phyloP scores from a whole-genome alignment of 805 yeast genomes.

The Sugiyamaella valdiviana region DNA sequence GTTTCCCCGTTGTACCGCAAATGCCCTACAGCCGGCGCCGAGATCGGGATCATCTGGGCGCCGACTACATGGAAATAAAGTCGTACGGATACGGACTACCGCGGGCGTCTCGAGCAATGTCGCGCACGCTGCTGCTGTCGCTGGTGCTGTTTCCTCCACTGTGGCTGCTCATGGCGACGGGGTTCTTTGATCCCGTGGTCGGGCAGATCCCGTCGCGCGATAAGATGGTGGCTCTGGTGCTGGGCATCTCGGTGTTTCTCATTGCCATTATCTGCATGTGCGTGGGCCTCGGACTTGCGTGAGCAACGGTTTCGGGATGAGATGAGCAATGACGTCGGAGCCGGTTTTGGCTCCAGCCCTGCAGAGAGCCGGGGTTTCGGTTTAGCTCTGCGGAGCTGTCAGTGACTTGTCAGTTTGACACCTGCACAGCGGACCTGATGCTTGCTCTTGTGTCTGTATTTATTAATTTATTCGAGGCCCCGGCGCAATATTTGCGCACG shows the following conservation, averaged over 20 bases:
- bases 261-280: constrained; percentile 38
- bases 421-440: too few relatives aligned
- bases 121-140: constrained; percentile 20
- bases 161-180: constrained; percentile 35
- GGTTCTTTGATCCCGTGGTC: constrained; percentile 30
- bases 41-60: neutral
- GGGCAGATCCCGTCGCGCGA: constrained; percentile 30
- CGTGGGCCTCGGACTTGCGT: constrained; percentile 42
- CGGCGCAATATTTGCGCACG: too few relatives aligned
- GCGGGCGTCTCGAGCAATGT: constrained; percentile 7
- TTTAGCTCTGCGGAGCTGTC: too few relatives aligned
- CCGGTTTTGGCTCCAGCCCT: too few relatives aligned
- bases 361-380: too few relatives aligned
- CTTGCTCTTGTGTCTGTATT: too few relatives aligned
- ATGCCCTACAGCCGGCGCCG: constrained; percentile 3
- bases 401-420: too few relatives aligned
- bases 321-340: too few relatives aligned
- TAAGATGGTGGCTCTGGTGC: constrained; percentile 29
- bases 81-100: constrained; percentile 4
- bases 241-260: constrained; percentile 25
- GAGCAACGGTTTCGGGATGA: too few relatives aligned
- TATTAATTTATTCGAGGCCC: too few relatives aligned
- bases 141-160: constrained; percentile 34
- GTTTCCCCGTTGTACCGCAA: constrained; percentile 1
- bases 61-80: neutral